Evolutionary conservation across 345 rosid genomes (phyloP).

Genomic region (Raphanus sativus): DNA sequence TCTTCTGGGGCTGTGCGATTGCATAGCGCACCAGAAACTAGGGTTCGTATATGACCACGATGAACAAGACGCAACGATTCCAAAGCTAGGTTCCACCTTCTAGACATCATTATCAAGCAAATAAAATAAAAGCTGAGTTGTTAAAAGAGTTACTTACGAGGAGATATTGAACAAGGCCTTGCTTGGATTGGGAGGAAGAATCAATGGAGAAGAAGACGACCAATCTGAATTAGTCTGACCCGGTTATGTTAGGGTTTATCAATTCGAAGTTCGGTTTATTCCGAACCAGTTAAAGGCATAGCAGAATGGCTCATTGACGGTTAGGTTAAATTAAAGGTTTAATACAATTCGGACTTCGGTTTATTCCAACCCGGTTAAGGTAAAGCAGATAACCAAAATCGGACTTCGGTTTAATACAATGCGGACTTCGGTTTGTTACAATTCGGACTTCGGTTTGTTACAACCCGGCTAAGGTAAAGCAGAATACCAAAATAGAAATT

Average conservation of each 20-base stretch:
- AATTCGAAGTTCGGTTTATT: not conserved
- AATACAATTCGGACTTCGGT: not conserved
- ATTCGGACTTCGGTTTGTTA: no score
- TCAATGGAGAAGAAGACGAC: slow-evolving; percentile 7
- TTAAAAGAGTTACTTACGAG: slow-evolving; percentile 27
- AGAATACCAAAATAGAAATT: no score
- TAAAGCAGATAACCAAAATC: not conserved
- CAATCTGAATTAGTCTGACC: not conserved
- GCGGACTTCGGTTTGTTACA: no score
- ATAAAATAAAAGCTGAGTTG: not conserved
- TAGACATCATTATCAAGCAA: slow-evolving; percentile 6
- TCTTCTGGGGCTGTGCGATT: slow-evolving; percentile 5
- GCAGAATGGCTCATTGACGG: not conserved
- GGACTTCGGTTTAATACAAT: no score
- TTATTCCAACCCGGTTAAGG: not conserved
- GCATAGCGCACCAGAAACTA: not conserved
- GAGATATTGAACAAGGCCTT: slow-evolving; percentile 17
- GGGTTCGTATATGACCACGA: not conserved
- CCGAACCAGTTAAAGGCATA: not conserved
- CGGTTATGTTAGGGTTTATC: slow-evolving; percentile 25
- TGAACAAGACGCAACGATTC: slow-evolving; percentile 8
- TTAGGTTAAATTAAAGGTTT: not conserved
- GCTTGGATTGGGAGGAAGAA: not conserved
- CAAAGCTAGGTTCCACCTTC: slow-evolving; percentile 8
- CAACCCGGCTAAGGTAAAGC: no score